phyloP scores from a whole-genome alignment of 306 rosid species.

The Malus fusca region DNA sequence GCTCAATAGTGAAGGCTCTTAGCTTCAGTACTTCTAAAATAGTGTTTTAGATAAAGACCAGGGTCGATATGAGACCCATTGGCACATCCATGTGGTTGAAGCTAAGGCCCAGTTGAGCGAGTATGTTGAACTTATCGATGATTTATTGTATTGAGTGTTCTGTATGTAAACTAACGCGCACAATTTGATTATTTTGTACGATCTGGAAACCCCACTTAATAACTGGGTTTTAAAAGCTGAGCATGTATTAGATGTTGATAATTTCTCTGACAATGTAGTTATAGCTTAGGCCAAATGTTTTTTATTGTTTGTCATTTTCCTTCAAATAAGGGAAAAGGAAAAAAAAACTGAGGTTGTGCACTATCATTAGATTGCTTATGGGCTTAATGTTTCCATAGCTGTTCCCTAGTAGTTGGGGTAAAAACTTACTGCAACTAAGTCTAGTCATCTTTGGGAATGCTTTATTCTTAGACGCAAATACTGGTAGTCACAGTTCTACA shows the following conservation, averaged over 20 bases:
- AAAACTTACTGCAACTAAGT: neutral
- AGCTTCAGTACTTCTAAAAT: neutral
- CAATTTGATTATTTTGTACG: neutral
- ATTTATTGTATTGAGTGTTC: neutral
- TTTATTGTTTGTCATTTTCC: neutral
- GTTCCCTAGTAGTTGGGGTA: neutral
- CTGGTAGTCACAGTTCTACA: neutral
- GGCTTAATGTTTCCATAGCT: neutral
- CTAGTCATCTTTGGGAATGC: neutral
- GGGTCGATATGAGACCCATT: neutral
- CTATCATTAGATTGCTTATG: neutral
- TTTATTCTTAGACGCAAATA: neutral
- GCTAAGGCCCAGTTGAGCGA: neutral
- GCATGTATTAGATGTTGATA: neutral
- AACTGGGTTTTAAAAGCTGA: neutral
- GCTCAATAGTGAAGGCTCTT: neutral
- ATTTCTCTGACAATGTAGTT: neutral
- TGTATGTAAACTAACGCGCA: neutral
- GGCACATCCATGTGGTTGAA: neutral
- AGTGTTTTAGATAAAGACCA: neutral
- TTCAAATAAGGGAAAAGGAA: neutral
- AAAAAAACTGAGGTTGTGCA: neutral
- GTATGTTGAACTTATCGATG: neutral
- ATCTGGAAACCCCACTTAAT: neutral
- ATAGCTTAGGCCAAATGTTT: neutral